Evolutionary conservation across 2,329 filamentous ascomycete species (phyloP), one percentile per base, ranked within the genome.

Genomic region (Capronia epimyces): DNA sequence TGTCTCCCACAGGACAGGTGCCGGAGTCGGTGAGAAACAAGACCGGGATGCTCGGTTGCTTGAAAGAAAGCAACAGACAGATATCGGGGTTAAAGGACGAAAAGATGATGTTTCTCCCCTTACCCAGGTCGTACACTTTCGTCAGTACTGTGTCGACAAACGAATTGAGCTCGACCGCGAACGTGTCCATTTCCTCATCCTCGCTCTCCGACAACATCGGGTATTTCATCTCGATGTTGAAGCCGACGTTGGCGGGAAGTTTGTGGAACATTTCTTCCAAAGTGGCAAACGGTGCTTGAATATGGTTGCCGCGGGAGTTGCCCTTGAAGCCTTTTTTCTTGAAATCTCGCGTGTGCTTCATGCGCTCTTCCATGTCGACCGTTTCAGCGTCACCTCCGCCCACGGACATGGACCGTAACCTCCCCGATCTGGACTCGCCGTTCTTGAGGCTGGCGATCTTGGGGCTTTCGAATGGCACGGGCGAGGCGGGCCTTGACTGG

Each of bases 211-310:
- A 86, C 36, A 98, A 80, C 90, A 97, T 97, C 3, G 93, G 93
- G 66, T 98, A 98, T 71, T 98, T 97, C 79, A 98, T 87, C 73
- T 98, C 93, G 61, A 98, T 95, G 69, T 98, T 97, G 78, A 98
- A 98, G 12, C 93, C 90, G 18, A 95, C 86, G 12, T 81, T 77
- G 56, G 86, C 79, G 0, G 89, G 89, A 0, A 98, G 73, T 64
- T 90, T 84, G 62, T 81, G 80, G 72, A 98, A 96, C 66, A 97
- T 83, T 56, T 96, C 89, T 67, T 96, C 89, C 3, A 98, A 76
- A 0, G 93, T 98, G 6, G 91, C 90, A 70, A 98, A 98, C 0
- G 91, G 89, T 0, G 87, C 89, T 67, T 97, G 91, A 63, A 98
- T 97, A 63, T 94, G 94, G 65, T 89, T 89, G 46, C 91, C 93